Percentiles rank a stretch among this genome's conserved stretches.
These are phyloP conservation scores for Apiospora arundinis DNA, from an alignment of 2,329 filamentous ascomycete species.

Conservation along the genomic window DNA sequence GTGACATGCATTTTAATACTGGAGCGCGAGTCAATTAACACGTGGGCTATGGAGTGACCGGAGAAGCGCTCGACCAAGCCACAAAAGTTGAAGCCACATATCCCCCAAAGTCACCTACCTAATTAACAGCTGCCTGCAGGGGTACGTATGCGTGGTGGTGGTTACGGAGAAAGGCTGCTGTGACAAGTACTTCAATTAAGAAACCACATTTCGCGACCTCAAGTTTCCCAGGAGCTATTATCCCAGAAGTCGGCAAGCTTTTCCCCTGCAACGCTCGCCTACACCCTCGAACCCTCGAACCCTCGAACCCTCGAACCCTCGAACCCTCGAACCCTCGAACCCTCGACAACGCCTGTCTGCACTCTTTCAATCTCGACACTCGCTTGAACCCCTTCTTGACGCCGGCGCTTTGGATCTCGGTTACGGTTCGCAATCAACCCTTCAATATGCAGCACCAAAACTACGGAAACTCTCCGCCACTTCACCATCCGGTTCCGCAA, in stretches of 20 bases:
- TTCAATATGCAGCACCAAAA: slow-evolving; percentile 81
- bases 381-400: background rate
- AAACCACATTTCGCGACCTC: slow-evolving; percentile 12
- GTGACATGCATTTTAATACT: too few species aligned
- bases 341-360: background rate
- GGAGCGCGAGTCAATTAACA: background rate
- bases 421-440: background rate
- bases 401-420: background rate
- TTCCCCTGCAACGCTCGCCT: background rate
- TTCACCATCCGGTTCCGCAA: slow-evolving; percentile 96
- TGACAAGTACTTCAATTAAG: background rate
- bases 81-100: slow-evolving; percentile 13
- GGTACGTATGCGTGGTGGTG: background rate
- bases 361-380: background rate
- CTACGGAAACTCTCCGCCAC: slow-evolving; percentile 88
- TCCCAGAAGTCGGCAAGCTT: background rate
- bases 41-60: background rate
- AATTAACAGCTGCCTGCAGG: slow-evolving; percentile 16
- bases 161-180: slow-evolving; percentile 4
- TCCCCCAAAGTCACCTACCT: background rate
- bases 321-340: background rate
- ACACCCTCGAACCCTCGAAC: background rate
- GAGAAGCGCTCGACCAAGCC: background rate
- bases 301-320: background rate
- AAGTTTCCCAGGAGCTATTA: background rate